Conservation (phyloP, 805 yeast genomes). For the Cyberlindnera samutprakarnensis region DNA sequence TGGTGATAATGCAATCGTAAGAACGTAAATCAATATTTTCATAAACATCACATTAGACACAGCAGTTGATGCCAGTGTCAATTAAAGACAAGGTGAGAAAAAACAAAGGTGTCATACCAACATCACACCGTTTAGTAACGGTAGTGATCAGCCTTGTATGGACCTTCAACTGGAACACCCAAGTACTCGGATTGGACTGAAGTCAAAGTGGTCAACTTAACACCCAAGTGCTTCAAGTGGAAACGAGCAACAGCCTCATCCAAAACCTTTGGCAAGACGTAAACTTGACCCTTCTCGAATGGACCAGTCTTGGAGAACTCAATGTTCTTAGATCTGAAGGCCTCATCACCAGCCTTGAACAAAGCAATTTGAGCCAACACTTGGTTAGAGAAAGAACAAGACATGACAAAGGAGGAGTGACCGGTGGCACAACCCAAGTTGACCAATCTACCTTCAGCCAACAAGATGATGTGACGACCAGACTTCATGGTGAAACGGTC, state of each 20-base stretch:
- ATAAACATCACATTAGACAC: constrained; percentile 5
- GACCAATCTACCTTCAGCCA: constrained; percentile 99
- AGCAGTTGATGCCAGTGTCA: constrained; percentile 23
- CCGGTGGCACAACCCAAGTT: constrained; percentile 99
- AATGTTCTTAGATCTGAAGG: constrained; percentile 71
- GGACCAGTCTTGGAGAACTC: constrained; percentile 93
- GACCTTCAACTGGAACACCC: constrained; percentile 88
- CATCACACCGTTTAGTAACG: constrained; percentile 60
- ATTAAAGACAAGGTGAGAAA: background rate
- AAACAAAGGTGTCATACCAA: background rate
- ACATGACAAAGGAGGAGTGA: constrained; percentile 98
- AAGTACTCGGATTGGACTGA: constrained; percentile 87
- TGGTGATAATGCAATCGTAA: no score
- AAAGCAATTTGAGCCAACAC: constrained; percentile 97
- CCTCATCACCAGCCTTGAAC: constrained; percentile 79
- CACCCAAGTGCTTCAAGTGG: constrained; percentile 94
- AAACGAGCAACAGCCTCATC: constrained; percentile 98
- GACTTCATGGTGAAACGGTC: constrained; percentile 87
- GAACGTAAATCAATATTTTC: constrained; percentile 3
- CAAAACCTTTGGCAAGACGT: constrained; percentile 93
- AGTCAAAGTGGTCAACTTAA: constrained; percentile 69
- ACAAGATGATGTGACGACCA: constrained; percentile 91
- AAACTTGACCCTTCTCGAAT: constrained; percentile 79
- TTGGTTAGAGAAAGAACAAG: constrained; percentile 99
- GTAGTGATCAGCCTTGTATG: constrained; percentile 97